Evolutionary conservation across 2,329 filamentous ascomycete genomes (phyloP), one percentile per base, ranked within the genome.

Genomic region (Byssochlamys sp.): DNA sequence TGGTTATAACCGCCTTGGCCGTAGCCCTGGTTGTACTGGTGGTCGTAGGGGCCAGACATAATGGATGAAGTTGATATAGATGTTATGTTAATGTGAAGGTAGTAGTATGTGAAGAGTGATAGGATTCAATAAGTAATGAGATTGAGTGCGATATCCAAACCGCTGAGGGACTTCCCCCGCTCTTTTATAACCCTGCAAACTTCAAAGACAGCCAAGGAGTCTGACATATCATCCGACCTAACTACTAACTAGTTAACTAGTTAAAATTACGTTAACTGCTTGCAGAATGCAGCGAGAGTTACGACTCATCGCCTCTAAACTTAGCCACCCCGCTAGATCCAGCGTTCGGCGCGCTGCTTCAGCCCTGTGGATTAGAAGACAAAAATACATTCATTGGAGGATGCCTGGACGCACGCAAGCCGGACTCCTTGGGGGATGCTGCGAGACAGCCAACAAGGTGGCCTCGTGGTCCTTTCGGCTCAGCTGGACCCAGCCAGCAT

Each of bases 21-120:
- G 49, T 54, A 54, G 52, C 58, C 60, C 50, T 62, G 62, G 55
- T 59, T 54, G 39, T 62, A 62, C 57, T 73, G 64, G 64, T 61
- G 45, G n/a, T 61, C 56, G 53, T 61, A 31, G 11, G 27, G 31
- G 33, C 52, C 52, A 9, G 53, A 55, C 53, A 55, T 55, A 24
- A n/a, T 31, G 29, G 9, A 31, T 31, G 7, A 31, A 31, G 29
- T 29, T 29, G 28, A 29, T 29, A 29, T 31, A 9, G 29, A 10
- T 31, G 11, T 31, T 31, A 2, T 31, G 29, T 10, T 31, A 31
- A 31, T 7, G 29, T 31, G 14, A 45, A 19, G 39, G 6, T n/a
- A 39, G 12, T 39, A n/a, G 49, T 28, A 27, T 51, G 24, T 51
- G 24, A 51, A 25, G 49, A 7, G 12, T 26, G 25, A 35, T n/a